Conservation (phyloP, 2,329 filamentous ascomycete species). For the Botrytis tulipae region DNA sequence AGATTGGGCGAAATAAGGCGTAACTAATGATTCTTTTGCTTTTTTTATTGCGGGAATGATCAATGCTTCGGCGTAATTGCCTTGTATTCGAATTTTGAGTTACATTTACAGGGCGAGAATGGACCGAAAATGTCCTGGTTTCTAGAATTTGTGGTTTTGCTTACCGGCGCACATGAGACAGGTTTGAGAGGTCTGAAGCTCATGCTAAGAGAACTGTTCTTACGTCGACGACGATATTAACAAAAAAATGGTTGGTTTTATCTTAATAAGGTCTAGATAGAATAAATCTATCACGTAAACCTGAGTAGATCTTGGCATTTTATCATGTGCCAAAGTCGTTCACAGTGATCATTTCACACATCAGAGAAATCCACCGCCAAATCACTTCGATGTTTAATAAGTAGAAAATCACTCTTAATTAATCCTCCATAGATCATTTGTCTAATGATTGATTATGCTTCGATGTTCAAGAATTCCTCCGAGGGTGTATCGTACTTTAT, state of each 20-base stretch:
- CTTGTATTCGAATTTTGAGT: slow-evolving; percentile 24
- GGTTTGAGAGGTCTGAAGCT: slow-evolving; percentile 20
- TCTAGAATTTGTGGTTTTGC: slow-evolving; percentile 18
- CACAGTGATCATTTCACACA: background rate
- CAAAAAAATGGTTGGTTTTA: slow-evolving; percentile 6
- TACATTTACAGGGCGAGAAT: slow-evolving; percentile 25
- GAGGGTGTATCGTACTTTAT: background rate
- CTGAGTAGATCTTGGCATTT: background rate
- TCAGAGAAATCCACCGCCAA: background rate
- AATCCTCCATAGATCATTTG: background rate
- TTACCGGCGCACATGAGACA: slow-evolving; percentile 18
- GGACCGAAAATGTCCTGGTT: slow-evolving; percentile 20
- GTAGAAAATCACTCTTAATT: background rate
- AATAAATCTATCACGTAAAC: background rate
- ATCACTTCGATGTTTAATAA: background rate
- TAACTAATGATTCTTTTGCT: slow-evolving; percentile 20
- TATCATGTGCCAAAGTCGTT: background rate
- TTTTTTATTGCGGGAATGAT: slow-evolving; percentile 24
- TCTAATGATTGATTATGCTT: background rate
- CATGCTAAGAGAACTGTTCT: background rate
- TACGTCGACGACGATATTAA: background rate
- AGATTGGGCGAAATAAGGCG: slow-evolving; percentile 4
- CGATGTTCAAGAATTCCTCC: background rate
- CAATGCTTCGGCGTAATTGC: slow-evolving; percentile 24
- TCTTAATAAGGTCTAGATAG: slow-evolving; percentile 13